Base-by-base conservation (phyloP, 2,329 filamentous ascomycete genomes). In the Fusarium drepaniforme region DNA sequence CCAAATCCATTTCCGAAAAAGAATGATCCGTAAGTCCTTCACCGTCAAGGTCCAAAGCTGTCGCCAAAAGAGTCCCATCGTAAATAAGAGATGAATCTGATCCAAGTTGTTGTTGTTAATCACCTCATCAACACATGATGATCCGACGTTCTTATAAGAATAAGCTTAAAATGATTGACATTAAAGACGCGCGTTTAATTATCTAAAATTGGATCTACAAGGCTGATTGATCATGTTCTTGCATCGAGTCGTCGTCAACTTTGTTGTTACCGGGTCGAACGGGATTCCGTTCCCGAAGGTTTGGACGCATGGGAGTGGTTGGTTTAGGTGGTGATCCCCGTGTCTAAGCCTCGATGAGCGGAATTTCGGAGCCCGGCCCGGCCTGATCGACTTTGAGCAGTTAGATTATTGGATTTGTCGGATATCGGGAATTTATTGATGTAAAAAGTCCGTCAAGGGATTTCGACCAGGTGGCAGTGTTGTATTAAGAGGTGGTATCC, bases 1-100 rank as follows among this genome's bases (percentile, higher is more conserved):
- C 21, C 28, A 51, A 51, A 63, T 51, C 60, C 60, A 63, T 63
- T 38, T 63, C 18, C 60, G 60, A 35, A 33, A 63, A 21, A 63
- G 15, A 46, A 63, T 33, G 11, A 63, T 63, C 5, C 60, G 16
- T 2, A 63, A 28, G 8, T 63, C 60, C 16, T 63, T 63, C 16
- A 28, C 60, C 18, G 42, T 51, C 30, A 63, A 38, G 21, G 42
- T 38, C 42, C 60, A 63, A 33, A 51, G 28, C 5, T 63, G 60
- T 13, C 42, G 60, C 42, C 16, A 63, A 37, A 63, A 63, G 8
- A 63, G 40, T 8, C 25, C 25, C 60, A 63, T 63, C 3, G 16
- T 51, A 46, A 8, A 21, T 23, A 23, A 23, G 23, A 30, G 60
- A 23, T 25, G 13, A 9, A 62, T n/a, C 6, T 62, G 3, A 23